A percentile compares a stretch with the other conserved stretches of the same genome.
Evolutionary conservation across 805 yeast species (phyloP).

Genomic region (Zygosaccharomyces lentus): DNA sequence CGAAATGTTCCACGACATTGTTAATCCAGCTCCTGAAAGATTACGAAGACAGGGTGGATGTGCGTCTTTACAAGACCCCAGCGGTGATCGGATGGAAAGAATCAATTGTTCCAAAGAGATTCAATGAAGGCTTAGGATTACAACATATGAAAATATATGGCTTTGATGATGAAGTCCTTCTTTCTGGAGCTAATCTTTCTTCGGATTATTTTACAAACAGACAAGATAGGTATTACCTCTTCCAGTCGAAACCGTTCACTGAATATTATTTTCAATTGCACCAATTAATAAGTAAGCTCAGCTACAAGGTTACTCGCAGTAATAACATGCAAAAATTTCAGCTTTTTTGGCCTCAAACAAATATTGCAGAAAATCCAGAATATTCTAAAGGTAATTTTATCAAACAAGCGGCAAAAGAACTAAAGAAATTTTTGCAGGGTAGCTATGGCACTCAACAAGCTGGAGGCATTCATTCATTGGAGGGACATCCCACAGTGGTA

Average conservation of each 20-base stretch:
- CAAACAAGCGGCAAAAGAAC: conserved; percentile 48
- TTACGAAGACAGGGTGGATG: conserved; percentile 60
- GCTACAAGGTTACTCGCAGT: conserved; percentile 57
- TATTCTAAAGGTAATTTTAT: conserved; percentile 49
- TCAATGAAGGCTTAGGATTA: conserved; percentile 87
- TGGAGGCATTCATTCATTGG: conserved; percentile 3
- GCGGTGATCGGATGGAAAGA: conserved; percentile 65
- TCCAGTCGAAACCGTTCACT: conserved; percentile 53
- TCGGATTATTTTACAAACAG: conserved; percentile 90
- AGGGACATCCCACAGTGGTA: conserved; percentile 54
- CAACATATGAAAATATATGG: conserved; percentile 98
- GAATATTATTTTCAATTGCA: conserved; percentile 76
- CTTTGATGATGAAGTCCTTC: conserved; percentile 80
- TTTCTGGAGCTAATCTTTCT: conserved; percentile 90
- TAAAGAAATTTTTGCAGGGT: conserved; percentile 55
- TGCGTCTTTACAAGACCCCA: conserved; percentile 88
- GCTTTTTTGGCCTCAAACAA: conserved; percentile 70
- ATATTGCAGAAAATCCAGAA: conserved; percentile 64
- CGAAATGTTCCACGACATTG: conserved; percentile 68
- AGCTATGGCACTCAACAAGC: neutral
- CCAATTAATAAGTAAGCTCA: conserved; percentile 58
- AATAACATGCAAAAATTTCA: conserved; percentile 46
- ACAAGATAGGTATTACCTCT: conserved; percentile 85
- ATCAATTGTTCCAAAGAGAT: conserved; percentile 66
- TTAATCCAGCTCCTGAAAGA: conserved; percentile 61